A percentile compares a stretch with the other conserved stretches of the same genome.
These are phyloP conservation scores for Sporothrix brasiliensis DNA, from an alignment of 2,329 filamentous ascomycete species.

Conservation along the genomic window DNA sequence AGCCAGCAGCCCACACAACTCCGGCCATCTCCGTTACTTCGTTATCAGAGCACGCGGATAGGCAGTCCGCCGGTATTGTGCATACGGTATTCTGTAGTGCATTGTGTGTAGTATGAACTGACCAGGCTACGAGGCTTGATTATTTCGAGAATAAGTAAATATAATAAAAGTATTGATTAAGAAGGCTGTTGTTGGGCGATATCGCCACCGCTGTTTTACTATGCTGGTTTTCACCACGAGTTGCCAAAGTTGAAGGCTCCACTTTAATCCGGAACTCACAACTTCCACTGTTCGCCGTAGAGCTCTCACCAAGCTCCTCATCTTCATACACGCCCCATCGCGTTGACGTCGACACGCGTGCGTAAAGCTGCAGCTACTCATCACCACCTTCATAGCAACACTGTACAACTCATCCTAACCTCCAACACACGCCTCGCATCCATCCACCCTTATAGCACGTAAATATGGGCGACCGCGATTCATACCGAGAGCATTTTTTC, in stretches of 20 bases:
- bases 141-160: too few species aligned
- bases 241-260: not conserved
- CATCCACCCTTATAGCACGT: too few species aligned
- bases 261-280: conserved; percentile 7
- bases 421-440: not conserved
- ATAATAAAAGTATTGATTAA: too few species aligned
- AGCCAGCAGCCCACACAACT: conserved; percentile 18
- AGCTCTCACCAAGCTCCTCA: not conserved
- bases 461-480: conserved; percentile 31
- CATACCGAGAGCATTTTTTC: conserved; percentile 34
- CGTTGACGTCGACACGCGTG: not conserved
- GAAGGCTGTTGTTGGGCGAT: not conserved
- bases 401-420: not conserved
- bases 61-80: not conserved
- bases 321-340: not conserved
- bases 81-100: not conserved
- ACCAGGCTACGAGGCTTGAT: not conserved
- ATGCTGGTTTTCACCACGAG: not conserved
- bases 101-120: not conserved
- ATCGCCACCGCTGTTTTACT: conserved; percentile 12
- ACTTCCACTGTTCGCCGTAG: not conserved
- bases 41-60: not conserved
- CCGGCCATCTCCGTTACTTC: conserved; percentile 28
- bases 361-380: not conserved
- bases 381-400: too few species aligned